Base-by-base conservation (phyloP, 2,329 filamentous ascomycete species). In the Penicillium vulpinum region DNA sequence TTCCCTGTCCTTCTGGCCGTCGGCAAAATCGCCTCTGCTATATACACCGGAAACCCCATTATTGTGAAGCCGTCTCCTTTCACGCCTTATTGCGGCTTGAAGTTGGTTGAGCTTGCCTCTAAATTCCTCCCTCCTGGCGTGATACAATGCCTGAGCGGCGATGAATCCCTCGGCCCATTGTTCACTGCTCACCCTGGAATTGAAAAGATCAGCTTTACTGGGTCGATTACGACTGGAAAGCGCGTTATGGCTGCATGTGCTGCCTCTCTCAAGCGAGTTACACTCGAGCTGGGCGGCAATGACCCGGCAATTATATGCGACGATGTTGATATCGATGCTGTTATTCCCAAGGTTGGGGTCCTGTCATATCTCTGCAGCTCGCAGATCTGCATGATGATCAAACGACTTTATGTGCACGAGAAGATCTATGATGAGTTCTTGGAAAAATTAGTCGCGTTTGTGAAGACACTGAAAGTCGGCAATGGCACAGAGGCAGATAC, bases 371-470 rank as follows among this genome's bases (percentile, higher is more conserved):
- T 81, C 56, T 81, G 83, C 64, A 80, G 79, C 0, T 80, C 82
- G 15, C 82, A 84, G 66, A 77, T 85, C 45, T 85, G 83, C 67
- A 77, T 85, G 24, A 80, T 80, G 43, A 79, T 78, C 51, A 87
- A 87, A 72, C 77, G 85, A 0, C 72, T 87, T 29, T 87, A 85
- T 64, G 80, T 88, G 2, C 85, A 88, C 65, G 81, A 85, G 61
- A 76, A 73, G 3, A 81, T 87, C 49, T 86, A 85, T 66, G 80
- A 84, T 26, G 66, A 76, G 18, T 86, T 88, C 70, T 71, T 81
- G 2, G 70, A 74, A 2, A 78, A 74, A 2, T 62, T 82, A 41
- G 73, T 79, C 5, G 73, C 77, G 39, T 77, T 80, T 35, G 78
- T 80, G 35, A 77, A 80, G 51, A 59, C 57, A 3, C 58, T 78